These are phyloP conservation scores for Termitomyces sp. DNA, from an alignment of 768 basidiomycete genomes.

Conservation along the genomic window DNA sequence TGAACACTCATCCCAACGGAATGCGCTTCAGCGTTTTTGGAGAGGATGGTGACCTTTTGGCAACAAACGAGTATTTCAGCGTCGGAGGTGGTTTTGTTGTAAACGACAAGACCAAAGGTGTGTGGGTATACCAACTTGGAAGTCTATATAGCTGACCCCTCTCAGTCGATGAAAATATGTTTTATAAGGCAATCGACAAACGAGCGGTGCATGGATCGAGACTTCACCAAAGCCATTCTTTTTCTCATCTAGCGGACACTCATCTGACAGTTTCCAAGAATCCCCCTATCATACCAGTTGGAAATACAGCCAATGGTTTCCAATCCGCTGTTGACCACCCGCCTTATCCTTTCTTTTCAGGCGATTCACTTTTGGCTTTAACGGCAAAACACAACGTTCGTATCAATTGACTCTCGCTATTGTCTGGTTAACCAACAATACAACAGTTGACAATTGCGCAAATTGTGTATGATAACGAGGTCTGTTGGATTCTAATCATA, in stretches of 20 bases:
- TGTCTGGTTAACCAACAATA: conserved; percentile 4
- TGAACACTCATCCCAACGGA: conserved; percentile 87
- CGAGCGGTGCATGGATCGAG: conserved; percentile 74
- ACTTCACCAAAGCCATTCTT: conserved; percentile 56
- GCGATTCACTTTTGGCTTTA: conserved; percentile 66
- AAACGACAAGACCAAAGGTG: conserved; percentile 89
- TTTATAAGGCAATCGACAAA: conserved; percentile 91
- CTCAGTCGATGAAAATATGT: conserved; percentile 86
- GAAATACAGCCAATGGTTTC: not conserved
- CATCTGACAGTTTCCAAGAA: not conserved
- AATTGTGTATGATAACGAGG: conserved; percentile 90
- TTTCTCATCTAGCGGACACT: conserved; percentile 29
- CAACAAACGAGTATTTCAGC: conserved; percentile 93
- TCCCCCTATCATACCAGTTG: not conserved
- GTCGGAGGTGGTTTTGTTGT: conserved; percentile 95
- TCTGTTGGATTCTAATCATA: conserved; percentile 13
- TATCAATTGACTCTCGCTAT: conserved; percentile 7
- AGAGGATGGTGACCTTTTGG: conserved; percentile 77
- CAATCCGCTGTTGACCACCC: conserved; percentile 44
- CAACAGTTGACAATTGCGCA: conserved; percentile 87
- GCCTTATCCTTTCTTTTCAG: conserved; percentile 80
- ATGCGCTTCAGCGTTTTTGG: conserved; percentile 89
- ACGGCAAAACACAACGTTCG: conserved; percentile 81
- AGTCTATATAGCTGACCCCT: not conserved
- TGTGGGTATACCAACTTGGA: not conserved